Evolutionary conservation across 2,329 filamentous ascomycete species (phyloP).

Genomic region (Neoarthrinium moseri): DNA sequence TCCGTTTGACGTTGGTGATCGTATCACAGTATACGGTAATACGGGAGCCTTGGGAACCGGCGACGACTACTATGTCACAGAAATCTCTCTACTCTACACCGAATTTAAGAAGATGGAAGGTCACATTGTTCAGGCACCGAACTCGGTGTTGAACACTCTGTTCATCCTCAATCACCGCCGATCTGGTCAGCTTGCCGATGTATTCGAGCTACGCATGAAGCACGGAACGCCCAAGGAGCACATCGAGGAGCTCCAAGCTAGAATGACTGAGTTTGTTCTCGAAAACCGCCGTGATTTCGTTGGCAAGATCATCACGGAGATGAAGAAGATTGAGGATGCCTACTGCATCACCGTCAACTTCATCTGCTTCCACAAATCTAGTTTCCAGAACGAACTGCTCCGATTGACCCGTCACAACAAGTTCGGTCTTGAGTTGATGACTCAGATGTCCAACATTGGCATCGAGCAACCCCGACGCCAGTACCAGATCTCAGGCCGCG

Average conservation of each 20-base stretch:
- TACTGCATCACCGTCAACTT: slow-evolving; percentile 87
- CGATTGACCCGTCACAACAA: slow-evolving; percentile 90
- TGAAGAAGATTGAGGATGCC: slow-evolving; percentile 76
- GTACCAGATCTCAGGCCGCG: slow-evolving; percentile 65
- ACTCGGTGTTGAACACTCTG: slow-evolving; percentile 86
- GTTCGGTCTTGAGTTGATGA: slow-evolving; percentile 89
- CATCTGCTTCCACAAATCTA: slow-evolving; percentile 96
- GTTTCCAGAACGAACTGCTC: slow-evolving; percentile 91
- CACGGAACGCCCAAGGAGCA: slow-evolving; percentile 81
- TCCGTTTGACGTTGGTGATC: slow-evolving; percentile 93
- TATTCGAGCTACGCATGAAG: slow-evolving; percentile 78
- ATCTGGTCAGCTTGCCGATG: slow-evolving; percentile 84
- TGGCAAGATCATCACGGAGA: slow-evolving; percentile 80
- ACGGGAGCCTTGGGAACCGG: slow-evolving; percentile 75
- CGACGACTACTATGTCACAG: slow-evolving; percentile 95
- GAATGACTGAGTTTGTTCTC: slow-evolving; percentile 79
- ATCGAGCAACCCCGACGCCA: slow-evolving; percentile 81
- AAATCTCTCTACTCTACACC: slow-evolving; percentile 89
- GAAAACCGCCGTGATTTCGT: slow-evolving; percentile 89
- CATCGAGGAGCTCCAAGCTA: slow-evolving; percentile 77
- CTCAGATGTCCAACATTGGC: slow-evolving; percentile 77
- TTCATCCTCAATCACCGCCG: slow-evolving; percentile 95
- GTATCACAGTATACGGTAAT: slow-evolving; percentile 88
- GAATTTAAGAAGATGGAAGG: slow-evolving; percentile 99
- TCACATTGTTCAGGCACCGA: slow-evolving; percentile 92